A percentile compares a stretch with the other conserved stretches of the same genome.
Evolutionary conservation across 345 rosid genomes (phyloP).

Genomic region (Aquilaria yunnanensis): DNA sequence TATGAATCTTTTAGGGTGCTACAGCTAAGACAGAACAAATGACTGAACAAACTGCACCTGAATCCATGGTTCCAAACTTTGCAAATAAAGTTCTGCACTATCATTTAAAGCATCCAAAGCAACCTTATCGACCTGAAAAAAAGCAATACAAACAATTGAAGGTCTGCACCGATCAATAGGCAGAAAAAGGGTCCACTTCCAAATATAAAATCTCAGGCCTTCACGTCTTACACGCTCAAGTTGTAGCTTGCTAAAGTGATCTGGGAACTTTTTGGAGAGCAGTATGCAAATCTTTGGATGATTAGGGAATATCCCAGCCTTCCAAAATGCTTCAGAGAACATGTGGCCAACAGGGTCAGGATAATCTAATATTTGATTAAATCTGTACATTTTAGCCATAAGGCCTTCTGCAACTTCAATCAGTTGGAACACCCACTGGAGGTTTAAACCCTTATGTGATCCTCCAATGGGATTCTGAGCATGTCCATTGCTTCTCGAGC

Average conservation of each 20-base stretch:
- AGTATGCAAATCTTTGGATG: constrained; percentile 77
- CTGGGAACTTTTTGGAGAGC: constrained; percentile 93
- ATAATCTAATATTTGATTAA: constrained; percentile 87
- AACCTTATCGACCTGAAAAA: constrained; percentile 76
- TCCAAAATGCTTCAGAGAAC: constrained; percentile 90
- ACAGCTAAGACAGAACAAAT: neutral
- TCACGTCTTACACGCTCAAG: constrained; percentile 80
- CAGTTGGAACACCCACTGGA: constrained; percentile 90
- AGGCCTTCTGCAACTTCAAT: constrained; percentile 92
- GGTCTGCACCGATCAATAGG: constrained; percentile 8
- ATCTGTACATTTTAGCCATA: constrained; percentile 94
- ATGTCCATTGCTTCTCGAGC: constrained; percentile 72
- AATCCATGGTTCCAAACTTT: constrained; percentile 95
- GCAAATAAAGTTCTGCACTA: constrained; percentile 83
- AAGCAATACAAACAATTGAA: constrained; percentile 5
- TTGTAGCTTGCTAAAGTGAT: constrained; percentile 90
- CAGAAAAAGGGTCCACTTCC: neutral
- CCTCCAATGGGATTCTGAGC: constrained; percentile 53
- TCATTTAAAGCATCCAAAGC: constrained; percentile 86
- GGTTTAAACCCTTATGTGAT: constrained; percentile 77
- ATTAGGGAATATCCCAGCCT: constrained; percentile 84
- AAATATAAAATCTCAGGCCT: constrained; percentile 4
- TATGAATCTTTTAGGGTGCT: neutral
- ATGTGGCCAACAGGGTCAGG: constrained; percentile 75
- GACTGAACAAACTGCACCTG: constrained; percentile 40